Conservation (phyloP, 441 rosid genomes). For the Melastoma candidum region DNA sequence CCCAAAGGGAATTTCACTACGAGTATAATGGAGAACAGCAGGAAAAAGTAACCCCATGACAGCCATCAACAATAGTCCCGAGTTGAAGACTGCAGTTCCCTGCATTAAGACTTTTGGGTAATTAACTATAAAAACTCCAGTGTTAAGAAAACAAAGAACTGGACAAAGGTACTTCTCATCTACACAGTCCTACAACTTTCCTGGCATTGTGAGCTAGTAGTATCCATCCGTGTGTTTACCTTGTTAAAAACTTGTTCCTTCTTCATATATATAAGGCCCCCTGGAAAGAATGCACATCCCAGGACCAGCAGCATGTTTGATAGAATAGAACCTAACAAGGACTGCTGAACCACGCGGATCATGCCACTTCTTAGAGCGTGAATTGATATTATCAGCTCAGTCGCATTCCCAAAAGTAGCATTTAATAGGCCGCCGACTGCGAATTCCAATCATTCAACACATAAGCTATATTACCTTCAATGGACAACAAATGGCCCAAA, state of each 20-base stretch:
- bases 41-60: constrained; percentile 90
- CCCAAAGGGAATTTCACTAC: constrained; percentile 63
- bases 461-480: neutral
- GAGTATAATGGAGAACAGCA: constrained; percentile 80
- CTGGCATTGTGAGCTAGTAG: no score
- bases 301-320: constrained; percentile 90
- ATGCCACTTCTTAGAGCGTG: constrained; percentile 67
- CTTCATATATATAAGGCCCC: constrained; percentile 54
- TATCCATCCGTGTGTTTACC: constrained; percentile 23
- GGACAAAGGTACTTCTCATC: neutral
- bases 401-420: constrained; percentile 34
- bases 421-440: constrained; percentile 72
- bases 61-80: constrained; percentile 85
- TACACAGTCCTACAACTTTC: no score
- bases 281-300: constrained; percentile 87
- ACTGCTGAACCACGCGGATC: constrained; percentile 84
- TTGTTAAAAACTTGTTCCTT: constrained; percentile 72
- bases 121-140: neutral
- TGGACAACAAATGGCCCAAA: no score
- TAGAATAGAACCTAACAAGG: constrained; percentile 77
- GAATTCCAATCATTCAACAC: constrained; percentile 14
- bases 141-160: neutral
- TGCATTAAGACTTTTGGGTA: constrained; percentile 20
- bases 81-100: constrained; percentile 63
- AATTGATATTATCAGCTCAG: constrained; percentile 77